Evolutionary conservation across 352 stramenopile species (phyloP).

Genomic region (Thraustochytrium sp.): DNA sequence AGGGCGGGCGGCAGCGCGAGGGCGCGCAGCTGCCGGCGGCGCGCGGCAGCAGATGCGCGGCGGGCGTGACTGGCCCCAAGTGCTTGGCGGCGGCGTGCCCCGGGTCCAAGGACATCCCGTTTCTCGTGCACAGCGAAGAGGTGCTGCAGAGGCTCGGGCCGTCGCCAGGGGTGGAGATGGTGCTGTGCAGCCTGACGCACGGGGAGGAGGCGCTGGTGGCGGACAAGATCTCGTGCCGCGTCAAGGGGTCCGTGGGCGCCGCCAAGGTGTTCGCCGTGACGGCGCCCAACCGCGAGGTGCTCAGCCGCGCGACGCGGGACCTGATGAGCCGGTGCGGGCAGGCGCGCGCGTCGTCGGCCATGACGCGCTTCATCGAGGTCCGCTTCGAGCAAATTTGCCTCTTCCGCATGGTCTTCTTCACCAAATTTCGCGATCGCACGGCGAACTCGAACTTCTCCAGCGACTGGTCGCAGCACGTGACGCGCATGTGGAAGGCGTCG

Average conservation of each 20-base stretch:
- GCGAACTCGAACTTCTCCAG: neutral
- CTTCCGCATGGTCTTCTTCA: slow-evolving; percentile 6
- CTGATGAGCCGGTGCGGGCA: neutral
- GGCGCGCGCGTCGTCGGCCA: neutral
- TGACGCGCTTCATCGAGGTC: neutral
- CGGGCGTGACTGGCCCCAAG: neutral
- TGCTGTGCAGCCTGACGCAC: slow-evolving; percentile 14
- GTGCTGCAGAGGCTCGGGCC: neutral
- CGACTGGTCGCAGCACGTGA: neutral
- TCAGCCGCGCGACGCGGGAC: neutral
- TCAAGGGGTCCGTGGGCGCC: neutral
- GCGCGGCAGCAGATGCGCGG: too few relatives aligned
- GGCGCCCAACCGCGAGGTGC: neutral
- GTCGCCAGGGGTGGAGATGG: neutral
- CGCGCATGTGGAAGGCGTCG: neutral
- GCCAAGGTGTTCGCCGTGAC: neutral
- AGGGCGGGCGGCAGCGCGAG: too few relatives aligned
- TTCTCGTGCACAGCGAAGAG: neutral
- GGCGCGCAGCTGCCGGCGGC: too few relatives aligned
- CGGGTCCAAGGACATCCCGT: neutral
- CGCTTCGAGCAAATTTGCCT: neutral
- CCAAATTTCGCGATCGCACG: slow-evolving; percentile 1
- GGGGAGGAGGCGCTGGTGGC: neutral
- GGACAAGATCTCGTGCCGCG: neutral
- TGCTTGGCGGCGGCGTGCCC: slow-evolving; percentile 7